Conservation (phyloP, 2,329 filamentous ascomycete genomes). For the Triangularia setosa region DNA sequence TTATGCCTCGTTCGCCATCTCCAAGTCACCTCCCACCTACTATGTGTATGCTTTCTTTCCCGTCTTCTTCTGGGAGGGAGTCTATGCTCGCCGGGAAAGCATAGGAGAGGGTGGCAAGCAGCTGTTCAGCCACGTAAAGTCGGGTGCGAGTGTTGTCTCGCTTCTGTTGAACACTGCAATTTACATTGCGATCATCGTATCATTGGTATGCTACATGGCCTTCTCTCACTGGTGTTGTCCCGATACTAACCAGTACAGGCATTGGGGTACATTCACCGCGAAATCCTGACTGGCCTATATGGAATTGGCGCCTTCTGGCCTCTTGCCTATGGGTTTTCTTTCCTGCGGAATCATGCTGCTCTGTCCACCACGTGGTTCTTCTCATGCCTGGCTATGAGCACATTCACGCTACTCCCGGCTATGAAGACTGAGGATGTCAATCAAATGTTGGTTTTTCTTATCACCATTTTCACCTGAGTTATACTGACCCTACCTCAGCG, state of each 20-base stretch:
- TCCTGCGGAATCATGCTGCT: constrained; percentile 61
- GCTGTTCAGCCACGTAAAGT: constrained; percentile 66
- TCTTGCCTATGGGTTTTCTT: constrained; percentile 64
- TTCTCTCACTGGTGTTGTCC: not conserved
- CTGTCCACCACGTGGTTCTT: constrained; percentile 69
- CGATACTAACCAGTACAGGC: constrained; percentile 55
- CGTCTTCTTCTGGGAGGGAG: constrained; percentile 93
- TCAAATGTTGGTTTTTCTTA: constrained; percentile 58
- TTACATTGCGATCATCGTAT: constrained; percentile 74
- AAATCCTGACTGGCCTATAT: constrained; percentile 81
- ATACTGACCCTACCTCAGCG: constrained; percentile 41
- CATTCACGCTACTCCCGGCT: constrained; percentile 83
- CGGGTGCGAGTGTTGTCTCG: constrained; percentile 52
- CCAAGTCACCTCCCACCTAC: constrained; percentile 76
- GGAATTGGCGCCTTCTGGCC: constrained; percentile 77
- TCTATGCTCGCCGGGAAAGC: constrained; percentile 72
- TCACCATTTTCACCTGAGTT: not conserved
- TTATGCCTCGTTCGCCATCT: constrained; percentile 75
- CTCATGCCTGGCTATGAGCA: constrained; percentile 79
- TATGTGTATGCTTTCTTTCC: constrained; percentile 92
- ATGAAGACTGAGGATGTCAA: constrained; percentile 76
- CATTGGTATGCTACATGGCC: constrained; percentile 54
- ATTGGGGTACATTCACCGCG: constrained; percentile 84
- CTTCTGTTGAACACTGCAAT: constrained; percentile 60
- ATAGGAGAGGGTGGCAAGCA: constrained; percentile 62